Evolutionary conservation across 257 asterid species (phyloP), one percentile per base, ranked within the genome.

Genomic region (Orobanche coerulescens): DNA sequence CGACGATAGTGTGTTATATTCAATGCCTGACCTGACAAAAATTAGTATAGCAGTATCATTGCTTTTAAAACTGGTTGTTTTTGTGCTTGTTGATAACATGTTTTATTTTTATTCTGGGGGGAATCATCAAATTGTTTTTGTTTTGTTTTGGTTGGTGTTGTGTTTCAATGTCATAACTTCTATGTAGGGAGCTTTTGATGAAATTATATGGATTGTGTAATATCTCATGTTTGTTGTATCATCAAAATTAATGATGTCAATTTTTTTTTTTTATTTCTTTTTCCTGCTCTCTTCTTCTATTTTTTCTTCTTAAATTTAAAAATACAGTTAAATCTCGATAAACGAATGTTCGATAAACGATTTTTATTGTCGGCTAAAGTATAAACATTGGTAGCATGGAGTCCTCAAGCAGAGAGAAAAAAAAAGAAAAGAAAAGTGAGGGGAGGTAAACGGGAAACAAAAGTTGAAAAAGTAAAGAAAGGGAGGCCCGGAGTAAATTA

Each of bases 11-110:
- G 64, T 67, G 66, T 60, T 79, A n/a, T 42, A 49, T 72, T 70
- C 34, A 60, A 61, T 40, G 64, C 75, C 76, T 71, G 73, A 80
- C 75, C 76, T 71, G 73, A 80, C 86, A 66, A 72, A 63, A 72
- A 67, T 64, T 71, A 80, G 79, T 49, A 40, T 59, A 80, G 66
- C 64, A 61, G 69, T n/a, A n/a, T n/a, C 64, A 69, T 20, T 73
- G 61, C 77, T 67, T 67, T 70, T 68, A 40, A 31, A 57, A 61
- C 62, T 71, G 26, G 71, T 57, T 78, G 80, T 75, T 77, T 79
- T 69, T 72, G 64, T 65, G 56, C 60, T 6, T 64, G 68, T 63
- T 75, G 24, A 65, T 63, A 61, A 47, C 78, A 65, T n/a, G 71
- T 61, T 73, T 70, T 56, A 37, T 64, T 47, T 30, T 30, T 30